A percentile compares a stretch with the other conserved stretches of the same genome.
These are phyloP conservation scores for Cryptococcus sp. DNA, from an alignment of 1,284 basidiomycete species.

Conservation along the genomic window DNA sequence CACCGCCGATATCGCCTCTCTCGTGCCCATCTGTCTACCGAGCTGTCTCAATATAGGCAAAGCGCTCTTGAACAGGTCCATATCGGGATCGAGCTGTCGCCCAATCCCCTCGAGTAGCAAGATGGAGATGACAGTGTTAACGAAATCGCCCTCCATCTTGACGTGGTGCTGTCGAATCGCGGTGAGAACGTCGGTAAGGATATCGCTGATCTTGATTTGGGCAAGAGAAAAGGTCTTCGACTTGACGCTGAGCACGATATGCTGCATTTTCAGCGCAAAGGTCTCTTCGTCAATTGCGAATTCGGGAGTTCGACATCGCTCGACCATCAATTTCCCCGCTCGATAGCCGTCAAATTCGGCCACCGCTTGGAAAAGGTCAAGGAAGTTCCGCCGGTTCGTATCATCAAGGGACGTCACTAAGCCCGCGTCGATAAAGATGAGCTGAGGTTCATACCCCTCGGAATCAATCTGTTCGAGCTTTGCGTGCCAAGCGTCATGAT, in stretches of 20 bases:
- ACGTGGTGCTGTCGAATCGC: slow-evolving; percentile 93
- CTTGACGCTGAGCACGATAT: slow-evolving; percentile 89
- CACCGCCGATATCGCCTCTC: slow-evolving; percentile 67
- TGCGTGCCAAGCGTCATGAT: slow-evolving; percentile 68
- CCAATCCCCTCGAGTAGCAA: slow-evolving; percentile 95
- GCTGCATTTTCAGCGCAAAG: slow-evolving; percentile 96
- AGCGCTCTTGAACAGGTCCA: slow-evolving; percentile 92
- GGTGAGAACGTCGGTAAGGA: slow-evolving; percentile 81
- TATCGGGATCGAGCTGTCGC: slow-evolving; percentile 82
- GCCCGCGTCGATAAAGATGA: slow-evolving; percentile 96
- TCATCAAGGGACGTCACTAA: slow-evolving; percentile 84
- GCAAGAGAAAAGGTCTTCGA: slow-evolving; percentile 94
- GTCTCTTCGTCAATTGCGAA: slow-evolving; percentile 88
- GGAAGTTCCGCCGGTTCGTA: slow-evolving; percentile 83
- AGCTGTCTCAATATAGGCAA: slow-evolving; percentile 86
- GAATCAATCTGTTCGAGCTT: slow-evolving; percentile 67
- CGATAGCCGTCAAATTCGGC: slow-evolving; percentile 96
- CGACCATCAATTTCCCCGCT: slow-evolving; percentile 93
- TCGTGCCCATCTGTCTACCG: slow-evolving; percentile 80
- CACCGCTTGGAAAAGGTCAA: slow-evolving; percentile 93
- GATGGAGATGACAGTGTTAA: slow-evolving; percentile 96
- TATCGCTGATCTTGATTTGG: slow-evolving; percentile 92
- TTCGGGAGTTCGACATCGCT: slow-evolving; percentile 89
- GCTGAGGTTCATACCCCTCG: slow-evolving; percentile 85
- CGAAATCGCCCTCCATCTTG: slow-evolving; percentile 98